Evolutionary conservation across 352 stramenopile genomes (phyloP).

Genomic region (Stramenopiles sp.): DNA sequence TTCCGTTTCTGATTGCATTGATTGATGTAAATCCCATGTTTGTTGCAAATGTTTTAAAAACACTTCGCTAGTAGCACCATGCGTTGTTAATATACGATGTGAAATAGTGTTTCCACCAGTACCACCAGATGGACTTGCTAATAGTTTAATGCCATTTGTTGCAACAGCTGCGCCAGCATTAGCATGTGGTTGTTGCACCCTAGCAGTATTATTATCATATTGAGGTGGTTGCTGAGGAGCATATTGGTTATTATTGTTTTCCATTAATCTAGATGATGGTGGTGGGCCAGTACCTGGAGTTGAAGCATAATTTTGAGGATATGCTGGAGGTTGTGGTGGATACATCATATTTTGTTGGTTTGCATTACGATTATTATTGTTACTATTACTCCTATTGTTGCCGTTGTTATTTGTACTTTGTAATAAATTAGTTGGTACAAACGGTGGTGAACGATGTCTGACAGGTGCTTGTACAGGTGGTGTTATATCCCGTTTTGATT

Average conservation of each 20-base stretch:
- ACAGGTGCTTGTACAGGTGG: neutral
- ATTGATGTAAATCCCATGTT: conserved; percentile 6
- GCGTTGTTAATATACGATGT: neutral
- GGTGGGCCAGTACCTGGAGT: neutral
- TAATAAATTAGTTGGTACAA: neutral
- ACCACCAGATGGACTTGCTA: neutral
- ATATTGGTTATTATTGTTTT: neutral
- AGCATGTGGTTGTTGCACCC: no score
- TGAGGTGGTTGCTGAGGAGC: neutral
- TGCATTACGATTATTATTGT: neutral
- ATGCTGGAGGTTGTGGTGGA: neutral
- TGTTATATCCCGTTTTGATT: neutral
- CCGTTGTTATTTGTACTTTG: no score
- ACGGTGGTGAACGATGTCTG: neutral
- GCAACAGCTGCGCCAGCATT: neutral
- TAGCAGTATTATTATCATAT: no score
- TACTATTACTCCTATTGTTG: no score
- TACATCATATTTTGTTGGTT: neutral
- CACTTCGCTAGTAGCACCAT: conserved; percentile 5
- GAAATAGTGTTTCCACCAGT: neutral
- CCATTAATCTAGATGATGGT: neutral
- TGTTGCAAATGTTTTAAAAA: conserved; percentile 9
- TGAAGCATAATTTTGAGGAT: neutral
- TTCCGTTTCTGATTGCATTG: conserved; percentile 8
- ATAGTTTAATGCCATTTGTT: neutral